Evolutionary conservation across 2,329 filamentous ascomycete species (phyloP).

Genomic region (Nemania diffusa): DNA sequence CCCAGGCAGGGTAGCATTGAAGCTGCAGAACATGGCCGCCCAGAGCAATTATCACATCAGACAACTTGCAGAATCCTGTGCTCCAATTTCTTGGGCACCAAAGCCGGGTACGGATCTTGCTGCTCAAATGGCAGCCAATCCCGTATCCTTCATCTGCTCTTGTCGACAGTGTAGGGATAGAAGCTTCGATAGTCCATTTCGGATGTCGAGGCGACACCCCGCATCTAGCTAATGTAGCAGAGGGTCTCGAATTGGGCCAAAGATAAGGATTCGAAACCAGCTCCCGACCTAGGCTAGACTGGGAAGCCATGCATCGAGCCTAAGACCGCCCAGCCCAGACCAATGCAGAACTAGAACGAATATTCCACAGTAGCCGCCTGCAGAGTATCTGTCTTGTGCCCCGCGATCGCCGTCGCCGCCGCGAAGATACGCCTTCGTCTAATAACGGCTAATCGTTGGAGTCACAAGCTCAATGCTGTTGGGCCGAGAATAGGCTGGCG

Average conservation of each 20-base stretch:
- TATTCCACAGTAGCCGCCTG: conserved; percentile 2
- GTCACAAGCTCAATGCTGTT: conserved; percentile 73
- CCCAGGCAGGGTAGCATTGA: not conserved
- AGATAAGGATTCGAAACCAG: conserved; percentile 27
- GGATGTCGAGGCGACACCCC: conserved; percentile 39
- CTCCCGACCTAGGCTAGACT: conserved; percentile 31
- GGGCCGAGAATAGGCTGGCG: conserved; percentile 65
- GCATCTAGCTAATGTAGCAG: conserved; percentile 40
- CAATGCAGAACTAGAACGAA: conserved; percentile 18
- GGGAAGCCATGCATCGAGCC: conserved; percentile 25
- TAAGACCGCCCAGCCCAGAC: conserved; percentile 9
- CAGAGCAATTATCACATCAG: conserved; percentile 8
- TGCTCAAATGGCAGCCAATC: conserved; percentile 5
- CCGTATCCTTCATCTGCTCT: conserved; percentile 7
- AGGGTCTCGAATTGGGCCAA: conserved; percentile 32
- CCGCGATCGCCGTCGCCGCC: too few relatives aligned
- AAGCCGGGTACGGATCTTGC: conserved; percentile 1
- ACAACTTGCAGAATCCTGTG: conserved; percentile 16
- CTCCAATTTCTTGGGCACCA: conserved; percentile 23
- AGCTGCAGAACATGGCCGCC: not conserved
- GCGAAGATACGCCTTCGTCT: conserved; percentile 13
- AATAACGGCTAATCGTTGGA: conserved; percentile 64
- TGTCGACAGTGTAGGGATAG: conserved; percentile 9
- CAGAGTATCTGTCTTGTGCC: not conserved
- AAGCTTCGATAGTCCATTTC: conserved; percentile 23